Conservation (phyloP, 176 grass and related monocot species). For the Hordeum marinum region DNA sequence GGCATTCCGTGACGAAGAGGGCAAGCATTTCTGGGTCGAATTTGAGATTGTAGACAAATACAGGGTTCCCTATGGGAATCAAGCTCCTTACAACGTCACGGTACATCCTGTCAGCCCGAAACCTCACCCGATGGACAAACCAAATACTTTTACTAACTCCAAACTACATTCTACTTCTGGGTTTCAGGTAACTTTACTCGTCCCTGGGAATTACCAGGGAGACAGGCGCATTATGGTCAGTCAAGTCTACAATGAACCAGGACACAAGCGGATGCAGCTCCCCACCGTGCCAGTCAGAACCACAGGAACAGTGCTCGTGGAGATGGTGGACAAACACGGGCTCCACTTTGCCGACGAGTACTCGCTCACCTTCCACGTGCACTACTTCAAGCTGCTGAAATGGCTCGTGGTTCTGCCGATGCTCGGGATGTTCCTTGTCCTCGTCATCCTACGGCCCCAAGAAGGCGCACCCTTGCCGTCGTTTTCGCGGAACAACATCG, state of each 20-base stretch:
- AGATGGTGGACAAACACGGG: constrained; percentile 95
- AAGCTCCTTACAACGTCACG: constrained; percentile 94
- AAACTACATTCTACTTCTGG: background rate
- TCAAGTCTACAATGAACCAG: constrained; percentile 53
- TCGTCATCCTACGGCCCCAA: constrained; percentile 78
- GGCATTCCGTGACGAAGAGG: constrained; percentile 84
- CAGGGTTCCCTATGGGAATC: constrained; percentile 69
- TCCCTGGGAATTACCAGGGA: constrained; percentile 96
- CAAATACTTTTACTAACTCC: constrained; percentile 19
- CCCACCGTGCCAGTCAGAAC: constrained; percentile 97
- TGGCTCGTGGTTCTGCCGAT: constrained; percentile 94
- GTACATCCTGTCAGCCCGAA: constrained; percentile 36
- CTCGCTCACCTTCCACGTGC: constrained; percentile 90
- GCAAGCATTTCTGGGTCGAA: constrained; percentile 93
- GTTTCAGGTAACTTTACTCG: constrained; percentile 85
- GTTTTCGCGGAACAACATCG: constrained; percentile 80
- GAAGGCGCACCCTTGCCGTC: constrained; percentile 88
- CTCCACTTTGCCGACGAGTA: constrained; percentile 91
- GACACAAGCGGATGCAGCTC: constrained; percentile 75
- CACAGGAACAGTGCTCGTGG: constrained; percentile 70
- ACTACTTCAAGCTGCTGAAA: constrained; percentile 96
- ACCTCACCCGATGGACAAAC: background rate
- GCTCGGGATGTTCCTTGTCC: constrained; percentile 85
- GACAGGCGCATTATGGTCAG: constrained; percentile 66
- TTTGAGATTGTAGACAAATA: constrained; percentile 86